phyloP scores from a whole-genome alignment of 2,329 filamentous ascomycete genomes.

The Didymella exigua region DNA sequence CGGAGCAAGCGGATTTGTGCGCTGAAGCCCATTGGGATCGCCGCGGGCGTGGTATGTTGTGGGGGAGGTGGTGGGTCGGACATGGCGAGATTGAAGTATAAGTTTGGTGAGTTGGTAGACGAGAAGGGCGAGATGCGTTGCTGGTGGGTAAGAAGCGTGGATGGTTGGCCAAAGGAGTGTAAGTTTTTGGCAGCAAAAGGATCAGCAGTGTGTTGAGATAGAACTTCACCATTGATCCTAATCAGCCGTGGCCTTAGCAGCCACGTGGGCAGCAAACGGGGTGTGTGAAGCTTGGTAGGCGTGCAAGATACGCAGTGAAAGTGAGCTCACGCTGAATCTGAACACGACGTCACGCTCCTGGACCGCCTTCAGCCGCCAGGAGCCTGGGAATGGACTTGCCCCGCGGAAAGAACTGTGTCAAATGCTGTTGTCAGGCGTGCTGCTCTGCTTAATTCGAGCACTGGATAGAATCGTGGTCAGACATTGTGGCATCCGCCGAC shows the following conservation, averaged over 20 bases:
- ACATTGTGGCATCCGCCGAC: too few species aligned
- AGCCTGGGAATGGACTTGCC: too few species aligned
- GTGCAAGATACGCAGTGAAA: neutral
- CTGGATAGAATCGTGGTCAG: too few species aligned
- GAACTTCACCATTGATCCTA: neutral
- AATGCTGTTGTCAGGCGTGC: too few species aligned
- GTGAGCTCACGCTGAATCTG: neutral
- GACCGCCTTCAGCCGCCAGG: neutral
- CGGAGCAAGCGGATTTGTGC: conserved; percentile 21
- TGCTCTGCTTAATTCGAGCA: too few species aligned
- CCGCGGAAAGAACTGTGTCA: too few species aligned
- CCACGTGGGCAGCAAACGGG: neutral
- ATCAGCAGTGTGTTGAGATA: neutral
- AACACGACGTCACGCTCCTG: neutral
- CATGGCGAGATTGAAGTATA: neutral
- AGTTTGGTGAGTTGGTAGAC: neutral
- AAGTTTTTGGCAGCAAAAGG: neutral
- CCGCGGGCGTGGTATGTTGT: neutral
- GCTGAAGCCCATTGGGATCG: conserved; percentile 24
- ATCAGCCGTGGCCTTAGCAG: neutral
- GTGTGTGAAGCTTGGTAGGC: too few species aligned
- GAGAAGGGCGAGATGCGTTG: neutral
- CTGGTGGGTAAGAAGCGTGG: neutral
- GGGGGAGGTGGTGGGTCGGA: neutral
- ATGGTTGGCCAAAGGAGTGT: neutral